Percentiles rank a stretch among this genome's conserved stretches.
Conservation (phyloP, 2,329 filamentous ascomycete species). For the Sphaerulina populicola region DNA sequence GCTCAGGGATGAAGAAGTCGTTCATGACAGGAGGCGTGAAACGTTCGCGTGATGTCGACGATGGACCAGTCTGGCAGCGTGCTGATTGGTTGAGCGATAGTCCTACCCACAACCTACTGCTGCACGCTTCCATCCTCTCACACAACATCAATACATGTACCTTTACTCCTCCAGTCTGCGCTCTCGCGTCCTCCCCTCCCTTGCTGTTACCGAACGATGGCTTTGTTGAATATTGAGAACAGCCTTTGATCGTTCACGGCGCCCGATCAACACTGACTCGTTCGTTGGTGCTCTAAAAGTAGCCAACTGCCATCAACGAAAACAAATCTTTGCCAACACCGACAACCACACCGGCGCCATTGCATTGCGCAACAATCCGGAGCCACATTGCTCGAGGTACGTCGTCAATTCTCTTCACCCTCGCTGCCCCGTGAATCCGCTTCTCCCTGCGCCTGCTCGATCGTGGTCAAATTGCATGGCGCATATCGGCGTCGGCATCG, state of each 20-base stretch:
- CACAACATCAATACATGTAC: no score
- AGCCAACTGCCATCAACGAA: not conserved
- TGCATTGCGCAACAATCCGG: not conserved
- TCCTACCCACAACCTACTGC: no score
- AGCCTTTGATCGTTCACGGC: conserved; percentile 4
- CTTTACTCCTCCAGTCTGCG: no score
- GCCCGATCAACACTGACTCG: not conserved
- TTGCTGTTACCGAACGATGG: conserved; percentile 3
- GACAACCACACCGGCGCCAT: not conserved
- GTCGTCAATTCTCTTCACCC: not conserved
- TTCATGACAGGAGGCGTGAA: no score
- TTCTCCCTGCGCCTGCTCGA: not conserved
- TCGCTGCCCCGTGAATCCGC: not conserved
- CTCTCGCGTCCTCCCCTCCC: not conserved
- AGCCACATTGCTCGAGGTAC: not conserved
- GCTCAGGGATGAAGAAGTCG: no score
- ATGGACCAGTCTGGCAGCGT: no score
- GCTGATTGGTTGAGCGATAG: no score
- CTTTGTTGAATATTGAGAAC: not conserved
- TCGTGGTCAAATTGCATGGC: not conserved
- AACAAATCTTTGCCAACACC: conserved; percentile 2
- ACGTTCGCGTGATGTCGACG: no score
- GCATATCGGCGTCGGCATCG: not conserved
- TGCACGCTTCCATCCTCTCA: no score
- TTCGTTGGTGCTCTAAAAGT: not conserved